Evolutionary conservation across 805 yeast genomes (phyloP).

Genomic region (Metschnikowia vanudenii): DNA sequence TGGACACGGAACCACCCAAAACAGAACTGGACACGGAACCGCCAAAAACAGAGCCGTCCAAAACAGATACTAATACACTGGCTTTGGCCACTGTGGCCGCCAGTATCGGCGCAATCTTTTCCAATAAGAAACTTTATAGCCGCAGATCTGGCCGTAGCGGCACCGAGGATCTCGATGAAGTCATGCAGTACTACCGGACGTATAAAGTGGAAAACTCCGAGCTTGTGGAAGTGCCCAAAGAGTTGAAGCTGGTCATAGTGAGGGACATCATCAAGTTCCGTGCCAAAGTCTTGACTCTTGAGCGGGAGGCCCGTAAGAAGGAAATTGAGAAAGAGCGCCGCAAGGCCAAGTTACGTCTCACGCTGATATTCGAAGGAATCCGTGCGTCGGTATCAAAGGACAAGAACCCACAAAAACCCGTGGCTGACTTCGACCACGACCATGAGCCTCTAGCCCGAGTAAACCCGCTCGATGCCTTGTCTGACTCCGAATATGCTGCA

Average conservation of each 20-base stretch:
- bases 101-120: slow-evolving; percentile 10
- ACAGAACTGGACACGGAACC: too few relatives aligned
- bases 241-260: slow-evolving; percentile 50
- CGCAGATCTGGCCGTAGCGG: slow-evolving; percentile 22
- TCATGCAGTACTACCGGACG: slow-evolving; percentile 32
- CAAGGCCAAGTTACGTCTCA: slow-evolving; percentile 47
- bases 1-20: too few relatives aligned
- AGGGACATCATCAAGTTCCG: slow-evolving; percentile 57
- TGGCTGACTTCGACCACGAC: slow-evolving; percentile 16
- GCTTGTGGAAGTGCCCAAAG: slow-evolving; percentile 54
- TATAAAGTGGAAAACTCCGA: slow-evolving; percentile 60
- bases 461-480: slow-evolving; percentile 10
- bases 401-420: slow-evolving; percentile 17
- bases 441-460: slow-evolving; percentile 4
- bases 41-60: background rate
- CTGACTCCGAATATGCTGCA: slow-evolving; percentile 30
- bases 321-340: slow-evolving; percentile 49
- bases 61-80: background rate
- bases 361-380: slow-evolving; percentile 43
- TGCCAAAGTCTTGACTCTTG: slow-evolving; percentile 51
- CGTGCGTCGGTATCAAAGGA: slow-evolving; percentile 22
- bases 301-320: slow-evolving; percentile 48
- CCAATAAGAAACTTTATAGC: slow-evolving; percentile 24
- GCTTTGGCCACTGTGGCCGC: background rate
- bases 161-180: slow-evolving; percentile 37